A percentile compares a stretch with the other conserved stretches of the same genome.
Conservation (phyloP, 495 filamentous ascomycete species). For the Penicillium nucicola region DNA sequence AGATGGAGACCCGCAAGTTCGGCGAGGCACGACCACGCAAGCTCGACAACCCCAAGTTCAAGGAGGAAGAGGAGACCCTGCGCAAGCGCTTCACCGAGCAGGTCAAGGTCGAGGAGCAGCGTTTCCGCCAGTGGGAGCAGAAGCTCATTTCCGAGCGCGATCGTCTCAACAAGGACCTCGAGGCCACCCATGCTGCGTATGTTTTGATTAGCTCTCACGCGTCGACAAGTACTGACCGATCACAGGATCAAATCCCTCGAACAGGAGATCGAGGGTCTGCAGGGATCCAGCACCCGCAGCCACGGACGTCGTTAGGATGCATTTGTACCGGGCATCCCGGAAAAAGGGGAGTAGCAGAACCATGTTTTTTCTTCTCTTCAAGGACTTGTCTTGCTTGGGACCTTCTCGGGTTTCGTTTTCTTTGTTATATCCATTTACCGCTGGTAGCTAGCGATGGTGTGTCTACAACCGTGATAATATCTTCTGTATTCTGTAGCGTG, state of each 20-base stretch:
- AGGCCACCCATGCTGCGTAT: conserved; percentile 91
- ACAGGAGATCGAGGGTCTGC: conserved; percentile 86
- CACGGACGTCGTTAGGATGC: conserved; percentile 83
- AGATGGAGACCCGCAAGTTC: conserved; percentile 99
- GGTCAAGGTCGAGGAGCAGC: conserved; percentile 98
- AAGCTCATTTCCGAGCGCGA: conserved; percentile 98
- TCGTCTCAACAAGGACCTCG: conserved; percentile 97
- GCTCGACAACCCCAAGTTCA: conserved; percentile 99
- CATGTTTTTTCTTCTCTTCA: conserved; percentile 36
- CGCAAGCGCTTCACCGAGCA: conserved; percentile 99
- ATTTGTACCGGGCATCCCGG: conserved; percentile 17
- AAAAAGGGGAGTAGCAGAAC: conserved; percentile 32
- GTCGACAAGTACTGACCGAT: conserved; percentile 23
- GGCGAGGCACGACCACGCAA: conserved; percentile 95
- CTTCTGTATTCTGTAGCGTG: conserved; percentile 41
- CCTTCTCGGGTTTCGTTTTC: conserved; percentile 30
- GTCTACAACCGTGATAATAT: conserved; percentile 50
- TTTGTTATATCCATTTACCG: conserved; percentile 40
- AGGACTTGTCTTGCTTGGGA: conserved; percentile 37
- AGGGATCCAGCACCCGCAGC: conserved; percentile 88
- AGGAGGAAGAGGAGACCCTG: conserved; percentile 97
- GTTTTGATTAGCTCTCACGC: conserved; percentile 20
- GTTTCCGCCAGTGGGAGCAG: conserved; percentile 99
- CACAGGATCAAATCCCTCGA: conserved; percentile 89
- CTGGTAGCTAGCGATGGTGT: conserved; percentile 51